phyloP scores from a whole-genome alignment of 768 basidiomycete species.

The Austroboletus festivus region DNA sequence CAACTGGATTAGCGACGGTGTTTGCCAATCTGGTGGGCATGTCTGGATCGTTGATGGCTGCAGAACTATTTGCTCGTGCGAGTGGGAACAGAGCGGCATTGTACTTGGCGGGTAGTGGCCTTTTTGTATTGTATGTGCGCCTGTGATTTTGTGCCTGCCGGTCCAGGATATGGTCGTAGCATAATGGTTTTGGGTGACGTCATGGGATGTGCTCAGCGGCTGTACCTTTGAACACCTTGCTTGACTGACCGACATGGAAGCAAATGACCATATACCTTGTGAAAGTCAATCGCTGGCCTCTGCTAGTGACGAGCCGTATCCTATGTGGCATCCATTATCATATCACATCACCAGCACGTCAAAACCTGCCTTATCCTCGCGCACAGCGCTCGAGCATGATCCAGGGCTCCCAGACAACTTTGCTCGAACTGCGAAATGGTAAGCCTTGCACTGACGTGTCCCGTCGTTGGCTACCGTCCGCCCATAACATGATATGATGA shows the following conservation, averaged over 20 bases:
- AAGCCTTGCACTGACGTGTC: constrained; percentile 1
- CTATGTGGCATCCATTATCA: constrained; percentile 33
- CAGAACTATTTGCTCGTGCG: neutral
- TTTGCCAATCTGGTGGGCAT: neutral
- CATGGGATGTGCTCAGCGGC: no score
- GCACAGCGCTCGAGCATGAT: constrained; percentile 20
- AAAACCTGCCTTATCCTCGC: constrained; percentile 3
- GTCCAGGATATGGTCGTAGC: constrained; percentile 9
- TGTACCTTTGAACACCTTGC: no score
- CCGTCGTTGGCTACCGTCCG: neutral
- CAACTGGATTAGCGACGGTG: neutral
- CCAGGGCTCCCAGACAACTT: constrained; percentile 42
- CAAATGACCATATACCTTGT: no score
- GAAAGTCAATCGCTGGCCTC: neutral
- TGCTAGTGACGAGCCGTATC: no score
- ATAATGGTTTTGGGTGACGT: no score
- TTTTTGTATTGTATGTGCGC: neutral
- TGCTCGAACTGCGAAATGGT: constrained; percentile 57
- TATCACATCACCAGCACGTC: constrained; percentile 27
- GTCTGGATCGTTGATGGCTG: neutral
- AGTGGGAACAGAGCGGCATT: neutral
- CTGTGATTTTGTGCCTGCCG: neutral
- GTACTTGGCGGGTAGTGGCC: neutral
- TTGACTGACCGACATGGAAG: no score
- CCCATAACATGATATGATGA: no score